These are phyloP conservation scores for Phytophthora litchii DNA, from an alignment of 352 stramenopile species.

Conservation along the genomic window DNA sequence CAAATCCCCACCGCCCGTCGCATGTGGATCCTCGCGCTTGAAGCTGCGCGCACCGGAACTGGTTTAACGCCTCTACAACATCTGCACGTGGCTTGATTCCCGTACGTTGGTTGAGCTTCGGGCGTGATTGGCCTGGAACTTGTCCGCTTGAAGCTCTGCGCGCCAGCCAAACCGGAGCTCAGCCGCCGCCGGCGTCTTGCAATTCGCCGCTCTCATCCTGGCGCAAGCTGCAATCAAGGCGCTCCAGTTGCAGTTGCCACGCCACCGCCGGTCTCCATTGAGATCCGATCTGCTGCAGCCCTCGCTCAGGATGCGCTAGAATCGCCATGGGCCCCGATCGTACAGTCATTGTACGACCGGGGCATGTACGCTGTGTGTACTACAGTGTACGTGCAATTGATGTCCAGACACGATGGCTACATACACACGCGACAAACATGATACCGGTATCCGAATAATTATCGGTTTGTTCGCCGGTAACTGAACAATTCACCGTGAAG, in stretches of 20 bases:
- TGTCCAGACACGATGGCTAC: too few species aligned
- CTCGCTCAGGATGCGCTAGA: too few species aligned
- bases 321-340: too few species aligned
- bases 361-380: too few species aligned
- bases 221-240: slow-evolving; percentile 18
- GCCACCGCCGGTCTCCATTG: background rate
- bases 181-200: slow-evolving; percentile 12
- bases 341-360: too few species aligned
- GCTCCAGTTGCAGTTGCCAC: slow-evolving; percentile 5
- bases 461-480: background rate
- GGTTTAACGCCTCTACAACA: slow-evolving; percentile 25
- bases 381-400: too few species aligned
- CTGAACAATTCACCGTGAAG: too few species aligned
- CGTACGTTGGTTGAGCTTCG: slow-evolving; percentile 13
- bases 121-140: slow-evolving; percentile 9
- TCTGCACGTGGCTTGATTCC: slow-evolving; percentile 8
- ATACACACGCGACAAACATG: too few species aligned
- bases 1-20: slow-evolving; percentile 26
- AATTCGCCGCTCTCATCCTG: slow-evolving; percentile 24
- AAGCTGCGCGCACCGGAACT: slow-evolving; percentile 25
- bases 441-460: slow-evolving; percentile 13
- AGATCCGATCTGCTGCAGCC: background rate
- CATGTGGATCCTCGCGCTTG: slow-evolving; percentile 32
- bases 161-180: slow-evolving; percentile 7
- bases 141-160: slow-evolving; percentile 31